Conservation (phyloP, 2,329 filamentous ascomycete genomes). For the Claviceps sp. region DNA sequence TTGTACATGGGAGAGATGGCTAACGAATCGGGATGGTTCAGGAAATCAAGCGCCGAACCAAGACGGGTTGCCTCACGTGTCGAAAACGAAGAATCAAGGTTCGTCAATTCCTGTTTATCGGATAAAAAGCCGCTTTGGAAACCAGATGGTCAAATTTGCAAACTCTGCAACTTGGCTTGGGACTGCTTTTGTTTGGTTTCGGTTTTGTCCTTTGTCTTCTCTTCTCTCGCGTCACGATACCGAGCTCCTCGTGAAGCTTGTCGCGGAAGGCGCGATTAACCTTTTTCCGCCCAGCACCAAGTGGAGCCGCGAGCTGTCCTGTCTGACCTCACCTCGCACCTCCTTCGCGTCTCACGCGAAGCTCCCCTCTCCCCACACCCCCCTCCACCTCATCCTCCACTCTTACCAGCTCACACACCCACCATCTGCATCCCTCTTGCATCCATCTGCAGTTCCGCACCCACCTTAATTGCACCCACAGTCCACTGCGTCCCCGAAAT, state of each 20-base stretch:
- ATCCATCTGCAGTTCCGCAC: background rate
- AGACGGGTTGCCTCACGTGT: conserved; percentile 50
- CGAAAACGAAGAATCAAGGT: conserved; percentile 51
- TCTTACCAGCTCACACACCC: background rate
- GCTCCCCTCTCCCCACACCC: background rate
- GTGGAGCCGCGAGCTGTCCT: conserved; percentile 3
- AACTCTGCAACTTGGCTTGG: no score
- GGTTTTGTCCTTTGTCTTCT: background rate
- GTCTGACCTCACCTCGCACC: background rate
- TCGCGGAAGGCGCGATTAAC: conserved; percentile 1
- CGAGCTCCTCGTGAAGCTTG: background rate
- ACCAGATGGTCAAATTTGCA: no score
- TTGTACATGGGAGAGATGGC: background rate
- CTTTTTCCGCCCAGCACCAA: conserved; percentile 1
- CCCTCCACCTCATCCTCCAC: background rate
- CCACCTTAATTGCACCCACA: background rate
- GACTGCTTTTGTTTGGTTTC: conserved; percentile 7
- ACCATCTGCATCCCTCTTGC: background rate
- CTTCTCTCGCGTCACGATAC: background rate
- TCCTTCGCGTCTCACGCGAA: background rate
- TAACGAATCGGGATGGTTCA: conserved; percentile 16
- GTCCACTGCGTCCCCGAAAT: background rate
- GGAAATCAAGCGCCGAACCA: conserved; percentile 51
- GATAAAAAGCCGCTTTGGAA: no score
- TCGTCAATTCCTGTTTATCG: conserved; percentile 13